These are phyloP conservation scores for Hyphopichia pseudoburtonii DNA, from an alignment of 1,139 yeast species.

Conservation along the genomic window DNA sequence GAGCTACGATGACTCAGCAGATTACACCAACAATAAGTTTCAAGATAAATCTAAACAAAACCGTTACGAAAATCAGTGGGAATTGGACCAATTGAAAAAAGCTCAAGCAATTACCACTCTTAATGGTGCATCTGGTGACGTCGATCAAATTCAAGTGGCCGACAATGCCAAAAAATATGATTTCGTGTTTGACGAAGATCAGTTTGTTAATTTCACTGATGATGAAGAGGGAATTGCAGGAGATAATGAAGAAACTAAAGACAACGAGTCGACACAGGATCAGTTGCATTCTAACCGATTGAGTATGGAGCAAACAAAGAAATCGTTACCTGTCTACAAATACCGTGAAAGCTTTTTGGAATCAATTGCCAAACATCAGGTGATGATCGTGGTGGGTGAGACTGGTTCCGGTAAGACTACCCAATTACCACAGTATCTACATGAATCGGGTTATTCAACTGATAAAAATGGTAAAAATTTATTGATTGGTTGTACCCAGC, in stretches of 20 bases:
- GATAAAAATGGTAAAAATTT: conserved; percentile 29
- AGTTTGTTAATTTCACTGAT: conserved; percentile 64
- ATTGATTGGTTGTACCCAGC: conserved; percentile 90
- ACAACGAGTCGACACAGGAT: conserved; percentile 8
- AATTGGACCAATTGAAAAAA: conserved; percentile 55
- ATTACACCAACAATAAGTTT: conserved; percentile 13
- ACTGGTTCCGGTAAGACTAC: conserved; percentile 99
- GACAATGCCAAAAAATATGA: conserved; percentile 63
- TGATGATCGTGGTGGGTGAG: conserved; percentile 89
- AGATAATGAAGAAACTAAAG: conserved; percentile 20
- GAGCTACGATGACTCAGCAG: conserved; percentile 17
- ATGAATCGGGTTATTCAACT: conserved; percentile 74
- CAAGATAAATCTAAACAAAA: conserved; percentile 12
- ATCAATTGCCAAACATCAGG: conserved; percentile 65
- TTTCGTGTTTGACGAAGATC: conserved; percentile 80
- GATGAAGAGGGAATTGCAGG: conserved; percentile 38
- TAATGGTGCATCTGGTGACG: conserved; percentile 40
- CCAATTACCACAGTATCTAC: conserved; percentile 84
- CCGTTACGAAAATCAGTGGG: conserved; percentile 58
- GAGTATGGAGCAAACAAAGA: conserved; percentile 35
- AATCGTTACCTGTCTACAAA: conserved; percentile 73
- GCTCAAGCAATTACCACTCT: conserved; percentile 33
- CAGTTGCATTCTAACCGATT: not conserved
- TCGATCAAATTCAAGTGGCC: conserved; percentile 30
- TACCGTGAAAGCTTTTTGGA: conserved; percentile 63